phyloP scores from a whole-genome alignment of 2,329 filamentous ascomycete genomes.

The Zymoseptoria ardabiliae region DNA sequence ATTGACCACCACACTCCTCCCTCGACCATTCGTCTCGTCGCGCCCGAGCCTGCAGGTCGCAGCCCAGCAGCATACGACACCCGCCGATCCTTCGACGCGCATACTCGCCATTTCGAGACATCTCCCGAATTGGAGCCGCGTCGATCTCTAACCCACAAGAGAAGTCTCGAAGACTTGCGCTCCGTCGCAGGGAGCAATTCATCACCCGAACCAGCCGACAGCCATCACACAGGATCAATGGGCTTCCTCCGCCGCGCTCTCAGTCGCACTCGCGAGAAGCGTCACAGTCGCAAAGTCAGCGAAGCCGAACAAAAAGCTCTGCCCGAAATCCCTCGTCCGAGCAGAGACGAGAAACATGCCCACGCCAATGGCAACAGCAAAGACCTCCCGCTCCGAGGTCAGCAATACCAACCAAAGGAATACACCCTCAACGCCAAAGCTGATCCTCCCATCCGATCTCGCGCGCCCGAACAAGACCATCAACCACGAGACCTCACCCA shows the following conservation, averaged over 20 bases:
- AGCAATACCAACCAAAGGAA: neutral
- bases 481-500: neutral
- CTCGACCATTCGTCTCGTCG: neutral
- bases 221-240: neutral
- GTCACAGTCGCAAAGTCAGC: neutral
- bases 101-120: neutral
- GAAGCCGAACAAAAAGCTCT: neutral
- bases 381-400: neutral
- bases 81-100: neutral
- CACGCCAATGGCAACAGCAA: neutral
- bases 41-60: neutral
- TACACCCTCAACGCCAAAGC: too few species aligned
- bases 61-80: neutral
- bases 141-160: neutral
- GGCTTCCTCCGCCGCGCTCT: neutral
- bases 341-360: neutral
- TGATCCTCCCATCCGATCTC: too few species aligned
- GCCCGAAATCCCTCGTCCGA: neutral
- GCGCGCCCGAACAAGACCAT: neutral
- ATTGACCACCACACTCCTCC: neutral
- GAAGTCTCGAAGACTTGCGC: neutral
- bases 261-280: neutral
- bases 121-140: neutral
- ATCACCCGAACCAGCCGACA: neutral
- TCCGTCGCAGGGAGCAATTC: neutral